Evolutionary conservation across 495 filamentous ascomycete species (phyloP), one percentile per base, ranked within the genome.

Genomic region (Entonaema liquescens): DNA sequence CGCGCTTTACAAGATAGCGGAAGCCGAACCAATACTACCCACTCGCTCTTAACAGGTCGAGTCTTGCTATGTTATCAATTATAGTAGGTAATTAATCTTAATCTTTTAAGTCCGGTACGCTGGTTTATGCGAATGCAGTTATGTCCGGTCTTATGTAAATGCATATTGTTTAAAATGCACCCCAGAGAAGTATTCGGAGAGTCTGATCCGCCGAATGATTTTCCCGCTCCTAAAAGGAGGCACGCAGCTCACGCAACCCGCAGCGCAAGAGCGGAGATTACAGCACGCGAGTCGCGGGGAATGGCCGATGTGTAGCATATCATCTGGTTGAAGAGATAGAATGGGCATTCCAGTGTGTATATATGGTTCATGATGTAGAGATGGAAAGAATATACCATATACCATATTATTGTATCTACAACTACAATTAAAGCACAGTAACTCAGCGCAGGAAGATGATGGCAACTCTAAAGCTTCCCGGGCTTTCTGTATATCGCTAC

Each of bases 401-500:
- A n/a, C 31, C 1, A n/a, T n/a, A n/a, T n/a, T 21, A 65, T 49
- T 38, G 19, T 47, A 54, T 47, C 36, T 35, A 31, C 15, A 49
- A 54, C 54, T 23, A 25, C 13, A 47, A 47, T 15, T 8, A 13
- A 28, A 53, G 12, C 49, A 53, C 12, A 52, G 11, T 49, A 52
- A 2, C 49, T 7, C 29, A 29, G 1, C 42, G 29, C 15, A 62
- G n/a, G 4, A 52, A 25, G 38, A 65, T 15, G 13, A 65, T 58
- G 40, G 29, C 53, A 19, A 29, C 29, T 13, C 53, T 28, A 26
- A 50, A 36, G 9, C 29, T 49, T 8, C 62, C 62, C 2, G 53
- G 57, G 26, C 28, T 65, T 26, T 65, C 62, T 9, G 17, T 53
- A 15, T 65, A 65, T 26, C 62, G 62, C 38, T 65, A 49, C 17